These are phyloP conservation scores for Dothideomycetes sp. DNA, from an alignment of 2,329 filamentous ascomycete species.

Conservation along the genomic window DNA sequence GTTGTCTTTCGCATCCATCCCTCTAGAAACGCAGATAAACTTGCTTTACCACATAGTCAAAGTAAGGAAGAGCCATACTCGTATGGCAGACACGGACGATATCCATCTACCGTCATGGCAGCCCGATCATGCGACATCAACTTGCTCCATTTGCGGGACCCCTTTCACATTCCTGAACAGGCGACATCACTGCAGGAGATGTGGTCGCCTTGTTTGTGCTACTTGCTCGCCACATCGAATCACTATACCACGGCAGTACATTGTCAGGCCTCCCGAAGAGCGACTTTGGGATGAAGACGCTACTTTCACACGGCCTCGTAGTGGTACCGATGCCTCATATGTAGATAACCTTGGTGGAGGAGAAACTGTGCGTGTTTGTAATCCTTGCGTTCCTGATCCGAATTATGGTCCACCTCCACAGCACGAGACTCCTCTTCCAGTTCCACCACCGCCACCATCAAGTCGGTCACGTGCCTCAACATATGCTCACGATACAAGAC, in stretches of 20 bases:
- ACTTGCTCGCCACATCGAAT: constrained; percentile 89
- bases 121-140: constrained; percentile 69
- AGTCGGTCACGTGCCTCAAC: constrained; percentile 10
- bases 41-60: too few relatives aligned
- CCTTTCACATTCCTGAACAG: constrained; percentile 77
- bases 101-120: constrained; percentile 70
- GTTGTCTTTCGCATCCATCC: too few relatives aligned
- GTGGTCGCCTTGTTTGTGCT: constrained; percentile 81
- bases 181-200: constrained; percentile 94
- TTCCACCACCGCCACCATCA: constrained; percentile 5
- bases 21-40: too few relatives aligned
- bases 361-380: constrained; percentile 59
- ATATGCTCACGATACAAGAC: constrained; percentile 1
- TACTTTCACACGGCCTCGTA: constrained; percentile 31
- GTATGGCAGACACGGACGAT: constrained; percentile 15
- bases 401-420: constrained; percentile 10
- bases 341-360: constrained; percentile 47
- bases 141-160: constrained; percentile 73
- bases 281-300: constrained; percentile 10
- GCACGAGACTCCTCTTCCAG: constrained; percentile 6
- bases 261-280: constrained; percentile 62
- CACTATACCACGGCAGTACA: constrained; percentile 86
- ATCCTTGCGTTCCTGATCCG: constrained; percentile 60
- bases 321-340: constrained; percentile 16
- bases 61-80: too few relatives aligned